A percentile compares a stretch with the other conserved stretches of the same genome.
Evolutionary conservation across 2,329 filamentous ascomycete genomes (phyloP).

Genomic region (Orbilia ellipsospora): DNA sequence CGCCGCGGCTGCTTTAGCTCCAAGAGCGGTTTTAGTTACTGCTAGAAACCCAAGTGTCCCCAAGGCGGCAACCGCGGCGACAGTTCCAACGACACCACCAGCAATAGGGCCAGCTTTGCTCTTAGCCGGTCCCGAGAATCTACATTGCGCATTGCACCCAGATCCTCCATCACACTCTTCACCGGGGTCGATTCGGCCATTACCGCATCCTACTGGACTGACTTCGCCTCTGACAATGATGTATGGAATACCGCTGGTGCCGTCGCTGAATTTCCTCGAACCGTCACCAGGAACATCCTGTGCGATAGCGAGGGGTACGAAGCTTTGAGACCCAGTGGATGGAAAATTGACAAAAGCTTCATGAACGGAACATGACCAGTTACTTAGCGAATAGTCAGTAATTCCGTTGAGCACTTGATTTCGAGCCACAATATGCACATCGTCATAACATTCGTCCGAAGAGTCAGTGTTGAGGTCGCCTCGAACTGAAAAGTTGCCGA

Average conservation of each 20-base stretch:
- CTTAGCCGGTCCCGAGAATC: slow-evolving; percentile 3
- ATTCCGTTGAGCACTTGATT: slow-evolving; percentile 61
- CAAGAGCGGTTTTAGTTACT: slow-evolving; percentile 28
- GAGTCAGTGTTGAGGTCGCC: slow-evolving; percentile 60
- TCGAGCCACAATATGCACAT: slow-evolving; percentile 63
- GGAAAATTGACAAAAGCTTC: slow-evolving; percentile 64
- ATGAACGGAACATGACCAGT: slow-evolving; percentile 65
- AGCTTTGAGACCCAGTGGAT: slow-evolving; percentile 58
- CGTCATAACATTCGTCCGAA: slow-evolving; percentile 61
- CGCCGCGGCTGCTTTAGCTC: slow-evolving; percentile 36
- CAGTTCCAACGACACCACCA: slow-evolving; percentile 27
- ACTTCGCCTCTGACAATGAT: slow-evolving; percentile 64
- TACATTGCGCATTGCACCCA: slow-evolving; percentile 63
- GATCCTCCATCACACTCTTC: slow-evolving; percentile 64
- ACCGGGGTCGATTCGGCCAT: slow-evolving; percentile 62
- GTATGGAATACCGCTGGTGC: slow-evolving; percentile 63
- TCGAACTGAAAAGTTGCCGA: slow-evolving; percentile 63
- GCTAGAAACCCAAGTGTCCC: slow-evolving; percentile 39
- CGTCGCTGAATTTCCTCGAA: slow-evolving; percentile 62
- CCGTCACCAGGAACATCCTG: slow-evolving; percentile 61
- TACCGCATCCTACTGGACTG: slow-evolving; percentile 63
- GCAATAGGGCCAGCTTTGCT: slow-evolving; percentile 21
- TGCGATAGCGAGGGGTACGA: slow-evolving; percentile 64
- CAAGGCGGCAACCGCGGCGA: slow-evolving; percentile 26
- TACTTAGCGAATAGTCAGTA: slow-evolving; percentile 62